Base-by-base conservation (phyloP, 257 asterid genomes). In the Pogostemon cablin region DNA sequence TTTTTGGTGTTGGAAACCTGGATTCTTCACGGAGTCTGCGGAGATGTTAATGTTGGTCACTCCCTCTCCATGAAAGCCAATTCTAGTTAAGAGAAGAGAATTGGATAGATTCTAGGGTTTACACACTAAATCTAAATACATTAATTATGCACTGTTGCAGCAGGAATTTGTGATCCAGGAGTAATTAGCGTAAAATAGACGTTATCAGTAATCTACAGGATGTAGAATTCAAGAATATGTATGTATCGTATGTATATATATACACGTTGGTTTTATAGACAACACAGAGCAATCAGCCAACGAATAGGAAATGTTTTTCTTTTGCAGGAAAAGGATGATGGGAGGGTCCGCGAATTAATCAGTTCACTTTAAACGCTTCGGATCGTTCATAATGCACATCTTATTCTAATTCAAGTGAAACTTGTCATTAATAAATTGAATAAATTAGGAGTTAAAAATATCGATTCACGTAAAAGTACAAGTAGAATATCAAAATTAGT, bases 1-100 rank as follows among this genome's bases (percentile, higher is more conserved):
- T 84, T 86, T 69, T 86, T 86, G 56, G 95, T 84, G 78, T 82
- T 86, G 53, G 95, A 88, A 71, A 88, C 95, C 72, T 86, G 95
- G 74, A 88, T 84, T 52, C 77, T 84, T 88, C 54, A 69, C 81
- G 44, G 73, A 38, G 60, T 82, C 85, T 1, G 71, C 79, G 46
- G 66, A 52, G 70, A 86, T 74, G 85, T 62, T 75, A 11, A 88
- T 73, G 78, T 79, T 82, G 68, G 67, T 84, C 9, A 88, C 85
- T 57, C 83, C 84, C 25, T 80, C 86, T 88, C 95, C 95, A 88
- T 62, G 52, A 55, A n/a, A 32, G 15, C 3, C 58, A n/a, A 68
- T 25, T 67, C 42, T 35, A 40, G 3, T 37, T 47, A 55, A 39
- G n/a, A 44, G 56, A 25, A 5, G 25, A 39, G 55, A 72, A 49